Evolutionary conservation across 108 stramenopile species (phyloP).

Genomic region (Asterionellopsis glacialis): DNA sequence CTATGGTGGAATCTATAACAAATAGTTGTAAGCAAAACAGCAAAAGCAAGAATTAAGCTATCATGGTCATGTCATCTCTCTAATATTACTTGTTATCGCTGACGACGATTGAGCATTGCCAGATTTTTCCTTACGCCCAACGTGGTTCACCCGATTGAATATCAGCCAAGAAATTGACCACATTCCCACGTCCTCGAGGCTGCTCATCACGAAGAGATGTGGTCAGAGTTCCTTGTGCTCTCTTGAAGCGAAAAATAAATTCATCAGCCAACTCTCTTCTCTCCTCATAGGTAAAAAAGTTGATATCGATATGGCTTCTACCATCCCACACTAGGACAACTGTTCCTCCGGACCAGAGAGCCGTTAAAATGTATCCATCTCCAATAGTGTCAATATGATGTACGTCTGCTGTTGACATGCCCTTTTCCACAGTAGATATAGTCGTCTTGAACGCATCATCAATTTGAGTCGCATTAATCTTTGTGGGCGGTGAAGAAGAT

Average conservation of each 20-base stretch:
- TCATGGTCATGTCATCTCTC: no score
- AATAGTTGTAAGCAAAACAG: no score
- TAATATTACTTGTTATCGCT: no score
- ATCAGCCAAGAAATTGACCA: conserved; percentile 39
- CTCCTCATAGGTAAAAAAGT: conserved; percentile 57
- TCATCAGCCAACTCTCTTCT: background rate
- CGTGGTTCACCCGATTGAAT: conserved; percentile 9
- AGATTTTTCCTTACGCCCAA: background rate
- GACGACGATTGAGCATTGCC: no score
- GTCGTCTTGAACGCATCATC: conserved; percentile 1
- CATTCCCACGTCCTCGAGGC: conserved; percentile 43
- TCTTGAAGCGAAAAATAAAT: background rate
- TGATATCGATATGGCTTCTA: conserved; percentile 41
- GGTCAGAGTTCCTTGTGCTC: conserved; percentile 1
- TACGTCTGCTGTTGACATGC: background rate
- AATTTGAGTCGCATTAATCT: background rate
- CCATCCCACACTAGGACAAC: conserved; percentile 62
- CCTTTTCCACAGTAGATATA: background rate
- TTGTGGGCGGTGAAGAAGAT: background rate
- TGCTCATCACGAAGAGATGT: conserved; percentile 33
- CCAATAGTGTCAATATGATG: conserved; percentile 21
- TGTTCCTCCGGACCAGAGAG: conserved; percentile 23
- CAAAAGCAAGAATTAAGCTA: no score
- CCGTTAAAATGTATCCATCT: conserved; percentile 47
- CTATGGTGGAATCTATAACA: background rate